Base-by-base conservation (phyloP, 805 yeast genomes). In the Starmerella bombicola region DNA sequence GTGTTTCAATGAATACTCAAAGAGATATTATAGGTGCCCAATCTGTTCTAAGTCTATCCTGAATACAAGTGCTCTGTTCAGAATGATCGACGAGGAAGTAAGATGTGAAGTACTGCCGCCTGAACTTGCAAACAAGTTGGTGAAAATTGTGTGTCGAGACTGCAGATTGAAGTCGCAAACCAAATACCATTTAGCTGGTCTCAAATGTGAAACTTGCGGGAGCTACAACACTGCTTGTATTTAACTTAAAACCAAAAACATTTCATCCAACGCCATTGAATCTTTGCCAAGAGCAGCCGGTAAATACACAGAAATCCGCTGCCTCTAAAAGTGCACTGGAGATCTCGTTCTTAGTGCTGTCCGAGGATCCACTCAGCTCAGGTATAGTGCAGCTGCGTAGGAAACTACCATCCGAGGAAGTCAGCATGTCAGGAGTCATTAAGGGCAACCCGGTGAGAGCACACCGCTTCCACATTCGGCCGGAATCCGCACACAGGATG, bases 21-120 rank as follows among this genome's bases (percentile, higher is more conserved):
- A 76, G 50, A 84, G 80, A 56, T 74, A 81, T 13, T 86, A 84
- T 66, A 82, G 83, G 57, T 86, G 97, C 59, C 97, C 97, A 1
- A 70, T 82, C 2, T 86, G 97, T 57, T 78, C 83, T 40, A 75
- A 80, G 50, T 79, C 95, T 0, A 74, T 88, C 38, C 68, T 80
- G 28, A 82, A 85, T 60, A 85, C 86, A 75, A 94, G 81, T 53
- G 76, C 91, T 2, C 82, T 83, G 56, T 88, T 88, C 57, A 65
- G 95, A 35, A 79, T 86, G 22, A 64, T 84, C 43, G 96, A 86
- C 60, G 76, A 73, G 53, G 96, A 86, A 61, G 82, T 86, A 39
- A 67, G 63, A 18, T 73, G 73, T 51, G 84, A 80, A 55, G 78
- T 76, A 12, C 63, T 86, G 56, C 96, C 96, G 0, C 71, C 75